phyloP scores from a whole-genome alignment of 305 asterid genomes.

The Rubia balearica region DNA sequence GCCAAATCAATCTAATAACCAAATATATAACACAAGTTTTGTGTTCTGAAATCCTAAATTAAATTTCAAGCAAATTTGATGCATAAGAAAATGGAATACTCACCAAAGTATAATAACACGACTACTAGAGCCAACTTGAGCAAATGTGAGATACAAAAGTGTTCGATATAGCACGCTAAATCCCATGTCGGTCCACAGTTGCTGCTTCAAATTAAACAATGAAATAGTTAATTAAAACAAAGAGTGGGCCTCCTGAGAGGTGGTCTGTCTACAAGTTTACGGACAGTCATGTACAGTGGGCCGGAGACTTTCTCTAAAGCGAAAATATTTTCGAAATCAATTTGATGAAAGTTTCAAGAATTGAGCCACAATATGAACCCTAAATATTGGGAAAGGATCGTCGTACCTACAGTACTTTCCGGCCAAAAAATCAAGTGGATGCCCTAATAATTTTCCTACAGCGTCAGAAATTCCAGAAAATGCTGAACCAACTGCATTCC shows the following conservation, averaged over 20 bases:
- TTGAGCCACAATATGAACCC: not conserved
- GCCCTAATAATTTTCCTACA: conserved; percentile 48
- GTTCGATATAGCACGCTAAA: conserved; percentile 56
- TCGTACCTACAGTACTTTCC: conserved; percentile 61
- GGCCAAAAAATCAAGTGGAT: conserved; percentile 72
- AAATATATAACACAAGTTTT: no score
- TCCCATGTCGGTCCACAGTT: conserved; percentile 61
- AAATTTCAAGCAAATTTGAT: not conserved
- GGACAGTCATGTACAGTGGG: no score
- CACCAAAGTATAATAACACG: conserved; percentile 45
- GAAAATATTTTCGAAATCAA: not conserved
- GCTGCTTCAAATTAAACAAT: conserved; percentile 28
- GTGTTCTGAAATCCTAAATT: no score
- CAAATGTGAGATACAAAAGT: conserved; percentile 57
- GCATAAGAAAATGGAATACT: conserved; percentile 12
- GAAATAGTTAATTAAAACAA: not conserved
- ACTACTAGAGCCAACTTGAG: conserved; percentile 52
- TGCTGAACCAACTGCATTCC: conserved; percentile 43
- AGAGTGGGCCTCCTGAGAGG: no score
- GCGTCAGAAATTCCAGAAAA: conserved; percentile 44
- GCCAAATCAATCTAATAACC: no score
- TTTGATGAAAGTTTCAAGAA: not conserved
- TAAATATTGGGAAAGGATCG: not conserved
- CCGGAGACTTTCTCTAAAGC: no score
- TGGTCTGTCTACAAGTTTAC: no score